phyloP scores from a whole-genome alignment of 192 early-diverging fungal genomes.

The Oehlia diaphana region DNA sequence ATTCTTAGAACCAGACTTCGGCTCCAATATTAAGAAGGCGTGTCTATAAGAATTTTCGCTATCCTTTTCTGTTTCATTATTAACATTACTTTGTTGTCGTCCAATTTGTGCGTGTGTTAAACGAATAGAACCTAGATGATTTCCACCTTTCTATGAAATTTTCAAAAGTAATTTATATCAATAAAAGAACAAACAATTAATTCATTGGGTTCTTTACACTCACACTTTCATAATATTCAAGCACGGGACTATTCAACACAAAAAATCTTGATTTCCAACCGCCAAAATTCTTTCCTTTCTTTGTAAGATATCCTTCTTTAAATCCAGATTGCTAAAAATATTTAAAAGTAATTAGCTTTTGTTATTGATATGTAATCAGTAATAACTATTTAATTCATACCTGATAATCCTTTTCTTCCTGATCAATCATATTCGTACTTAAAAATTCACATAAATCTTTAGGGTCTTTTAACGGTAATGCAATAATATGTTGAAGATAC shows the following conservation, averaged over 20 bases:
- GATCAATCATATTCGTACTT: constrained; percentile 65
- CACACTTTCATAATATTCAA: constrained; percentile 85
- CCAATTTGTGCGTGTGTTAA: constrained; percentile 75
- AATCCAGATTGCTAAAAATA: constrained; percentile 50
- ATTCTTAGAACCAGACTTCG: constrained; percentile 59
- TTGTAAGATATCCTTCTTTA: constrained; percentile 88
- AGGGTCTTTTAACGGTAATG: constrained; percentile 58
- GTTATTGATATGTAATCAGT: not conserved
- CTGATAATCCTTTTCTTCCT: constrained; percentile 34
- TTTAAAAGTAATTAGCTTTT: constrained; percentile 10
- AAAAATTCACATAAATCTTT: constrained; percentile 74
- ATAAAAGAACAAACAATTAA: not conserved
- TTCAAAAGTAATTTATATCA: constrained; percentile 20
- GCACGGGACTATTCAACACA: constrained; percentile 60
- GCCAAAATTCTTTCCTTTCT: constrained; percentile 95
- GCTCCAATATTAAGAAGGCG: constrained; percentile 85
- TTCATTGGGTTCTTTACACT: constrained; percentile 22
- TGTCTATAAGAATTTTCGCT: constrained; percentile 74
- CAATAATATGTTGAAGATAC: constrained; percentile 75
- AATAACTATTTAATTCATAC: not conserved
- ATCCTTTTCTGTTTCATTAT: constrained; percentile 31
- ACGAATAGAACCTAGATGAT: constrained; percentile 70
- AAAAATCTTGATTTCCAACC: constrained; percentile 95
- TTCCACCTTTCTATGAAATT: constrained; percentile 64
- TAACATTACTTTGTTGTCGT: constrained; percentile 46